Conservation (phyloP, 140 eudicot species). For the Bidens hawaiensis region DNA sequence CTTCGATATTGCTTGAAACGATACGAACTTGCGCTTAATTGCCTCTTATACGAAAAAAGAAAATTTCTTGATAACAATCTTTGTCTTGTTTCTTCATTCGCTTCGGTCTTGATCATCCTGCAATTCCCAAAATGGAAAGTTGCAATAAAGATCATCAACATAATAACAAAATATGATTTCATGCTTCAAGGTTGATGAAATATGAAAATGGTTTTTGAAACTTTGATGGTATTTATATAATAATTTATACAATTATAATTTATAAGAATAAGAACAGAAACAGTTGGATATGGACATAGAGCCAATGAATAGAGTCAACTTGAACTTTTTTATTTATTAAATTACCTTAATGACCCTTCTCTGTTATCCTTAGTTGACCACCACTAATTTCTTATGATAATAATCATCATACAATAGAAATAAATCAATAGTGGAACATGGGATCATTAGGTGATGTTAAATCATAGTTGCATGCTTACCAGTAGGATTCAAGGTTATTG, state of each 20-base stretch:
- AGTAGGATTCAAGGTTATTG: constrained; percentile 16
- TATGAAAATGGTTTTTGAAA: constrained; percentile 25
- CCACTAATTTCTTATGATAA: constrained; percentile 19
- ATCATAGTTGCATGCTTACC: constrained; percentile 17
- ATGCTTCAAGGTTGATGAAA: constrained; percentile 14
- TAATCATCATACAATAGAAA: neutral
- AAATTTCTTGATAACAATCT: constrained; percentile 28
- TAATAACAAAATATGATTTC: constrained; percentile 20
- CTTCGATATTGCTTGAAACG: constrained; percentile 29
- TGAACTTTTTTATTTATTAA: constrained; percentile 15
- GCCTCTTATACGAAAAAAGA: constrained; percentile 23
- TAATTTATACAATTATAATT: too few relatives aligned
- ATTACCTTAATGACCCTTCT: constrained; percentile 30
- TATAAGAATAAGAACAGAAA: constrained; percentile 16
- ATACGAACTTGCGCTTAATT: constrained; percentile 16
- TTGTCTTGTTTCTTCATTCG: constrained; percentile 11
- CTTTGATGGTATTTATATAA: constrained; percentile 24
- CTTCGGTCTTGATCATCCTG: constrained; percentile 12
- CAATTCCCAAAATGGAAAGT: constrained; percentile 27
- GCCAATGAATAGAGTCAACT: constrained; percentile 25
- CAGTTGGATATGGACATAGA: constrained; percentile 33
- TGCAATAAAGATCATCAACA: constrained; percentile 28
- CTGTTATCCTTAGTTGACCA: constrained; percentile 31
- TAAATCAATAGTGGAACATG: constrained; percentile 17
- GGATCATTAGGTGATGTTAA: constrained; percentile 2